Evolutionary conservation across 257 asterid genomes (phyloP).

Genomic region (Avicennia marina): DNA sequence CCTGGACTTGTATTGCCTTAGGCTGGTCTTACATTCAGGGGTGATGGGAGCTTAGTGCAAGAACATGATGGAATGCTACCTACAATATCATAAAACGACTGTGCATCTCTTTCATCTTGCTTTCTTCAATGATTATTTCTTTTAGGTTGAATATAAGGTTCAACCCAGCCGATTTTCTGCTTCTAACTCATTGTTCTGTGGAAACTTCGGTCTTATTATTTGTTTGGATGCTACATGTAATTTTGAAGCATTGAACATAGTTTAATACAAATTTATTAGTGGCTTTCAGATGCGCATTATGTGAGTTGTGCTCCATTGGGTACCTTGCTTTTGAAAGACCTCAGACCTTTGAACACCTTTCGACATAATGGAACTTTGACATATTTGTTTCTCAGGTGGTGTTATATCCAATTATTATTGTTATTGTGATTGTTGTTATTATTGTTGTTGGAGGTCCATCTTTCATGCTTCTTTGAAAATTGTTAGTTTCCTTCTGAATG

Average conservation of each 20-base stretch:
- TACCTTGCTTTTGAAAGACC: neutral
- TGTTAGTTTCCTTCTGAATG: neutral
- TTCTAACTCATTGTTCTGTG: neutral
- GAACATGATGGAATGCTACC: constrained; percentile 99
- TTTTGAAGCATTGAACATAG: no score
- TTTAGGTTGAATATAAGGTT: no score
- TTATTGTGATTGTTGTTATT: no score
- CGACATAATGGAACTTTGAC: neutral
- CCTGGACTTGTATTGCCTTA: constrained; percentile 93
- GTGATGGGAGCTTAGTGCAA: constrained; percentile 90
- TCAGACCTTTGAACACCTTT: neutral
- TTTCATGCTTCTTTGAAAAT: neutral
- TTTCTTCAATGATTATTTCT: neutral
- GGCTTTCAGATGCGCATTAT: no score
- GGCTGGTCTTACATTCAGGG: constrained; percentile 97
- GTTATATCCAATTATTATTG: no score
- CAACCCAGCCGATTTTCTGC: constrained; percentile 1
- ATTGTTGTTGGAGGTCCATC: no score
- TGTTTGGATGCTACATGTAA: no score
- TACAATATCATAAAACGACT: constrained; percentile 88
- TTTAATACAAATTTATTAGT: no score
- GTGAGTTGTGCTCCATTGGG: neutral
- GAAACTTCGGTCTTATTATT: neutral
- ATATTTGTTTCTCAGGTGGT: no score
- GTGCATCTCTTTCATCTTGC: constrained; percentile 11